phyloP scores from a whole-genome alignment of 2,329 filamentous ascomycete genomes.

The Exophiala lecanii-corni region DNA sequence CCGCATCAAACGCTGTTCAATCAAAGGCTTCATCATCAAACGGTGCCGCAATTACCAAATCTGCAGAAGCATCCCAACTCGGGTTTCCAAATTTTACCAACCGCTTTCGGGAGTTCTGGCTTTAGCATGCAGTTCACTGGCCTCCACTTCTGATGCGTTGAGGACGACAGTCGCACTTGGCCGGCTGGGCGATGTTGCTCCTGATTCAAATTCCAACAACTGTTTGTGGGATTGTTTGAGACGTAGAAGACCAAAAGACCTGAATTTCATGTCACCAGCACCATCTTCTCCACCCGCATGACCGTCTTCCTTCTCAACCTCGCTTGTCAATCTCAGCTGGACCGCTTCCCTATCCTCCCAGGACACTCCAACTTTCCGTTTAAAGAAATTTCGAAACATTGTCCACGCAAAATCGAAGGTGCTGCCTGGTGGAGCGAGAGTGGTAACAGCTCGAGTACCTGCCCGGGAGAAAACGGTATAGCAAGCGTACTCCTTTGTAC shows the following conservation, averaged over 20 bases:
- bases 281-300: conserved; percentile 9
- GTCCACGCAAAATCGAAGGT: conserved; percentile 40
- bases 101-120: conserved; percentile 13
- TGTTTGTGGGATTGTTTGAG: conserved; percentile 14
- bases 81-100: conserved; percentile 7
- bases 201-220: no score
- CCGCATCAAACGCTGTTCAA: neutral
- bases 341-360: conserved; percentile 49
- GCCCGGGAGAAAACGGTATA: conserved; percentile 45
- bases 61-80: no score
- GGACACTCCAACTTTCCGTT: conserved; percentile 50
- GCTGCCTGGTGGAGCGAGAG: conserved; percentile 33
- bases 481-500: conserved; percentile 53
- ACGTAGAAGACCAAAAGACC: conserved; percentile 6
- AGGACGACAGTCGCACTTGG: conserved; percentile 16
- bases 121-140: conserved; percentile 33
- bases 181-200: neutral
- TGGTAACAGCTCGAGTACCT: conserved; percentile 30
- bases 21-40: no score
- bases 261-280: conserved; percentile 4
- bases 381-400: conserved; percentile 56
- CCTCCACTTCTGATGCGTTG: neutral
- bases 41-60: no score
- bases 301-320: conserved; percentile 8
- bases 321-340: conserved; percentile 11